Evolutionary conservation across 352 stramenopile genomes (phyloP).

Genomic region (Pythium phragmitis): DNA sequence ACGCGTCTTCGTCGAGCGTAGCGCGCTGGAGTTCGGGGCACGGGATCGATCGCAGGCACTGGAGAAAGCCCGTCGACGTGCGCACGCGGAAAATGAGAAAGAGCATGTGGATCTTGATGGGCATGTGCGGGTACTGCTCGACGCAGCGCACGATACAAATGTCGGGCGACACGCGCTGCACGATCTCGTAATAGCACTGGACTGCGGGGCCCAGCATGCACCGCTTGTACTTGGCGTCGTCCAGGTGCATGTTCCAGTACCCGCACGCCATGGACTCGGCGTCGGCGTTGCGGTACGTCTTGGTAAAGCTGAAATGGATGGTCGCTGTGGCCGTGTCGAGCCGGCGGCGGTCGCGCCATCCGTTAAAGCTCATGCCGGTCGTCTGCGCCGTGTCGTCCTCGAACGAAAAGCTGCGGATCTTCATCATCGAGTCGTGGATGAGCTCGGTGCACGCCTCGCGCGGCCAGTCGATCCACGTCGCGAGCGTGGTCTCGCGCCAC

Average conservation of each 20-base stretch:
- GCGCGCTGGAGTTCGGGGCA: conserved; percentile 1
- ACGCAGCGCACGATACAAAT: conserved; percentile 18
- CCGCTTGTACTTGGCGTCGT: not conserved
- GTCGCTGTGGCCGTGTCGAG: conserved; percentile 5
- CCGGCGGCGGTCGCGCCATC: conserved; percentile 16
- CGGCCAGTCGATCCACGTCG: conserved; percentile 8
- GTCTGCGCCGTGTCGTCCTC: not conserved
- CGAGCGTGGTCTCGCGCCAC: conserved; percentile 2
- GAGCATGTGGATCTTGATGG: conserved; percentile 10
- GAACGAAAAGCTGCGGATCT: not conserved
- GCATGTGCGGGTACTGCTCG: conserved; percentile 13
- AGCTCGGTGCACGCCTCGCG: conserved; percentile 3
- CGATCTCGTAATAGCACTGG: conserved; percentile 9
- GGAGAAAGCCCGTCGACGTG: conserved; percentile 5
- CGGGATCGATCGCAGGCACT: conserved; percentile 7
- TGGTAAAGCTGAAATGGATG: conserved; percentile 16
- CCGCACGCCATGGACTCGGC: conserved; percentile 1
- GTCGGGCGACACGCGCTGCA: conserved; percentile 14
- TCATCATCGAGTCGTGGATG: conserved; percentile 2
- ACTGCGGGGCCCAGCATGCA: conserved; percentile 5
- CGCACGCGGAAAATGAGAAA: conserved; percentile 15
- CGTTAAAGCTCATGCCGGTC: conserved; percentile 10
- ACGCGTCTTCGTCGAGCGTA: conserved; percentile 10
- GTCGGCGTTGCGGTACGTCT: conserved; percentile 9
- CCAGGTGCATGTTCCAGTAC: conserved; percentile 19